These are phyloP conservation scores for Rehmannia glutinosa DNA, from an alignment of 257 asterid species.

Conservation along the genomic window DNA sequence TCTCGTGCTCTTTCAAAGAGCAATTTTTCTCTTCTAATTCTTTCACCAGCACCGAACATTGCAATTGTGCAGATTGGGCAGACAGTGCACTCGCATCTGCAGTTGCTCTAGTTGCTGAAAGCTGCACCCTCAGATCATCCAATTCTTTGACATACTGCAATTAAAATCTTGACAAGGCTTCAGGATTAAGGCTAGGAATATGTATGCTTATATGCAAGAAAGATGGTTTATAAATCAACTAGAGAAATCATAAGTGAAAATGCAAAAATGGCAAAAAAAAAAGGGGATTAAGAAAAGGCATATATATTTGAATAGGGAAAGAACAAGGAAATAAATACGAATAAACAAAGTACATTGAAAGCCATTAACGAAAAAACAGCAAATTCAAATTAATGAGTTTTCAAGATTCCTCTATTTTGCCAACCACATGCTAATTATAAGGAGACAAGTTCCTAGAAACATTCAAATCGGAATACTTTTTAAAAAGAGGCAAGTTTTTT, in stretches of 20 bases:
- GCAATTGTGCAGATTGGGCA: constrained; percentile 76
- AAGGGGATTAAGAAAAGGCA: background rate
- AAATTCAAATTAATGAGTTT: constrained; percentile 19
- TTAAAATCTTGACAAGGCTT: background rate
- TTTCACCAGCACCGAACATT: constrained; percentile 58
- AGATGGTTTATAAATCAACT: background rate
- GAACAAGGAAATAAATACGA: background rate
- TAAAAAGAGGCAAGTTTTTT: no score
- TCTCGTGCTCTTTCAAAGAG: constrained; percentile 69
- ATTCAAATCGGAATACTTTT: constrained; percentile 30
- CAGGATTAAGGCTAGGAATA: background rate
- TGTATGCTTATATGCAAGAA: no score
- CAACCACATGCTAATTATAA: constrained; percentile 24
- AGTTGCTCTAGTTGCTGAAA: constrained; percentile 59
- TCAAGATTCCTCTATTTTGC: constrained; percentile 31
- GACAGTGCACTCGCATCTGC: constrained; percentile 79
- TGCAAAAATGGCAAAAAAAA: background rate
- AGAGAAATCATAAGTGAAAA: background rate
- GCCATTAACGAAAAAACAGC: constrained; percentile 17
- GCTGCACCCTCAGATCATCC: constrained; percentile 66
- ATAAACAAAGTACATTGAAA: constrained; percentile 11
- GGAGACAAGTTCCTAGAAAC: constrained; percentile 48
- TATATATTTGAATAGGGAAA: background rate
- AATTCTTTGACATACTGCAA: constrained; percentile 67
- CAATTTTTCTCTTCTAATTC: constrained; percentile 64